Percentiles rank a stretch among this genome's conserved stretches.
Conservation (phyloP, 495 filamentous ascomycete species). For the Neurospora discreta region DNA sequence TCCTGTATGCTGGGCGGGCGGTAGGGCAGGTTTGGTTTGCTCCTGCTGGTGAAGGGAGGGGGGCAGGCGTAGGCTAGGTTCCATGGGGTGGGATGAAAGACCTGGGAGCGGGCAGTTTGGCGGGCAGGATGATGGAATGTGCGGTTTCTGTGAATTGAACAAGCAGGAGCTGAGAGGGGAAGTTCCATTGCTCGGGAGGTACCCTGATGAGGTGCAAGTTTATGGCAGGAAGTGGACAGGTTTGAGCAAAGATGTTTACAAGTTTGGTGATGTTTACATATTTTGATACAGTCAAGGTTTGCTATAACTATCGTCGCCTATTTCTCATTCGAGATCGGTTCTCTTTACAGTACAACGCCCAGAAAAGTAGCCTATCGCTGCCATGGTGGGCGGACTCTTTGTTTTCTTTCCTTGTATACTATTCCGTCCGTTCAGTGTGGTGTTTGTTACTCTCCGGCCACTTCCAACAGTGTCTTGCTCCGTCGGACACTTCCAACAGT, state of each 20-base stretch:
- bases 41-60: no score
- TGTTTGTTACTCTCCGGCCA: neutral
- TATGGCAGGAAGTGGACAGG: neutral
- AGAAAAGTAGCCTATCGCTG: neutral
- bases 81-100: neutral
- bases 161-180: neutral
- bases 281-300: neutral
- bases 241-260: neutral
- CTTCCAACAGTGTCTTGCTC: neutral
- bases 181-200: neutral
- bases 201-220: neutral
- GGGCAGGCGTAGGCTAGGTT: no score
- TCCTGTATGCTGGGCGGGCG: no score
- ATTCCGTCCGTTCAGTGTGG: neutral
- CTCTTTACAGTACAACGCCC: neutral
- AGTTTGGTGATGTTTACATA: neutral
- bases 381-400: neutral
- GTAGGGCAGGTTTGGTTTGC: no score
- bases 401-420: neutral
- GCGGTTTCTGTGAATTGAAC: neutral
- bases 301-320: neutral
- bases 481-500: neutral
- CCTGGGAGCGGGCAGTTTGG: neutral
- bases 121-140: neutral
- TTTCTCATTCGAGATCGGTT: neutral